Percentiles rank a stretch among this genome's conserved stretches.
These are phyloP conservation scores for Entomophthora muscae DNA, from an alignment of 371 early-diverging fungal species.

Conservation along the genomic window DNA sequence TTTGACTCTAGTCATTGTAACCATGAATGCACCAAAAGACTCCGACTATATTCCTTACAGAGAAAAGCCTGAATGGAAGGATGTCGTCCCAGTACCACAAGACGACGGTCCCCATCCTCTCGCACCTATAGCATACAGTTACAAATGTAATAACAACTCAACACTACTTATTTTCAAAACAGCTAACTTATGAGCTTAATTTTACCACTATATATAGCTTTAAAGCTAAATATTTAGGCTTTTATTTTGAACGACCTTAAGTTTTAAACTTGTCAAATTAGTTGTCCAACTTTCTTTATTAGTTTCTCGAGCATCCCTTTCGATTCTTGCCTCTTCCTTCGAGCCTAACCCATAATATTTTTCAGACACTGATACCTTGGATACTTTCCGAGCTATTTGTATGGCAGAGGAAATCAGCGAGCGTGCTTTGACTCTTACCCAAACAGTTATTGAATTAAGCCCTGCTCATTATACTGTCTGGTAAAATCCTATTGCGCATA, in stretches of 20 bases:
- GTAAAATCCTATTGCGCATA: conserved; percentile 25
- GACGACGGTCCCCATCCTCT: conserved; percentile 79
- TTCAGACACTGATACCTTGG: conserved; percentile 63
- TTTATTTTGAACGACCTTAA: not conserved
- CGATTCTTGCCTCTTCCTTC: too few species aligned
- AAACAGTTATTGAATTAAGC: conserved; percentile 59
- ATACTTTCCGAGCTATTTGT: conserved; percentile 70
- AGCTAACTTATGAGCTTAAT: not conserved
- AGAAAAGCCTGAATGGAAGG: conserved; percentile 39
- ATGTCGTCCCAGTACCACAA: conserved; percentile 64
- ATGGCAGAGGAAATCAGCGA: conserved; percentile 43
- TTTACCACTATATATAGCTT: not conserved
- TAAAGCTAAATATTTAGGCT: not conserved
- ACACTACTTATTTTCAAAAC: not conserved
- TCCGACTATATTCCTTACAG: not conserved
- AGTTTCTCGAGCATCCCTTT: too few species aligned
- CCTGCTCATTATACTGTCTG: conserved; percentile 92
- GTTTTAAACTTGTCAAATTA: too few species aligned
- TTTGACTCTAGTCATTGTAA: too few species aligned
- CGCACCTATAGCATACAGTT: conserved; percentile 72
- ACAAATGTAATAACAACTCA: conserved; percentile 41
- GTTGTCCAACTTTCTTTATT: too few species aligned
- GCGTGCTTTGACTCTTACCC: conserved; percentile 65
- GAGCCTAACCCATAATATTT: too few species aligned
- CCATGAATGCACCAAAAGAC: not conserved